Base-by-base conservation (phyloP, 23 red algal genomes). In the Gracilaria gracilis region DNA sequence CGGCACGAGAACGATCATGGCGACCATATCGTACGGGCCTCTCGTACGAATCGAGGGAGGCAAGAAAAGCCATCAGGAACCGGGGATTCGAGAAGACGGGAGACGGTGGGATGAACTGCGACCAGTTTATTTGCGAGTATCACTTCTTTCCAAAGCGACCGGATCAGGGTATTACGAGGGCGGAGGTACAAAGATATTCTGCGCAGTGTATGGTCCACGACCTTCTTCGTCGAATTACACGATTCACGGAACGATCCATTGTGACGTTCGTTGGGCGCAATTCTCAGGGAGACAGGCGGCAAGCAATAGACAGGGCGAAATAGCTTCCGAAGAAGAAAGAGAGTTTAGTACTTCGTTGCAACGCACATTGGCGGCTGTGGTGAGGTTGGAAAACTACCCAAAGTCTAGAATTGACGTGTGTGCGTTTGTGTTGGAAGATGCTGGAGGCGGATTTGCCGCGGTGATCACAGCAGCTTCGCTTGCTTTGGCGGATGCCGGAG, bases 141-240 rank as follows among this genome's bases (percentile, higher is more conserved):
- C 78, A 33, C 35, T 92, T 27, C 69, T 92, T 11, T 84, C 89
- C n/a, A 59, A 61, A 15, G 78, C 89, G 21, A 65, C 79, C 2
- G 89, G 89, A 34, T 92, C 89, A 33, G 64, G 69, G 24, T 92
- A 92, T 59, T 84, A 53, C 47, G 89, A 92, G 64, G 80, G 69
- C 44, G 89, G 89, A 13, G 80, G 80, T 36, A 92, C 89, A 48
- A 92, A 92, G 61, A 49, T 92, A 33, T 92, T 92, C 71, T 92
- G 89, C 80, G 78, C 89, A 1, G 89, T 92, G 1, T 53, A 92
- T 53, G 89, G 89, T 0, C 89, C 88, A 47, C 77, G 89, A n/a
- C 35, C 89, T 6, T 91, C 87, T 44, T 59, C 58, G 8, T 65
- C 48, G 51, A 67, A 77, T 21, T 74, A 74, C 59, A 82, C 89